phyloP scores from a whole-genome alignment of 805 yeast genomes.

The Zygosaccharomyces bisporus region DNA sequence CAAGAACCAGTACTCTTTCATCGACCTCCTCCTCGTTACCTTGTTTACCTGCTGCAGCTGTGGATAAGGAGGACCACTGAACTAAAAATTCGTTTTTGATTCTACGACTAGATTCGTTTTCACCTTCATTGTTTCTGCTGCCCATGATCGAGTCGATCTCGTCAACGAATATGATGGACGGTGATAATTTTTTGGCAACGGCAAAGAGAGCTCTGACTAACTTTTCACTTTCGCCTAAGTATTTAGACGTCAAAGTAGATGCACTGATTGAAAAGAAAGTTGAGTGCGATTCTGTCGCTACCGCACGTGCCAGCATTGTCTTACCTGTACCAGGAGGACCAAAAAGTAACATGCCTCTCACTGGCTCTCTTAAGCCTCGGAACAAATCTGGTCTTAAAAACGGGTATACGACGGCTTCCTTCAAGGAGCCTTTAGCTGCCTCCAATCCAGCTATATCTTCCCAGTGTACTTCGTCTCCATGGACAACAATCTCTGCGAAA shows the following conservation, averaged over 20 bases:
- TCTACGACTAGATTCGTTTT: slow-evolving; percentile 83
- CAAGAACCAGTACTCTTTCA: slow-evolving; percentile 79
- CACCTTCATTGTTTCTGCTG: slow-evolving; percentile 53
- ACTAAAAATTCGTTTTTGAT: slow-evolving; percentile 90
- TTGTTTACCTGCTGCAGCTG: slow-evolving; percentile 69
- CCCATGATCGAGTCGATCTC: slow-evolving; percentile 91
- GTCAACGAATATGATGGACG: slow-evolving; percentile 91
- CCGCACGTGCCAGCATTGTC: slow-evolving; percentile 95
- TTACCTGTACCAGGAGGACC: slow-evolving; percentile 99
- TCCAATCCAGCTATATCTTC: slow-evolving; percentile 92
- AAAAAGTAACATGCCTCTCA: slow-evolving; percentile 90
- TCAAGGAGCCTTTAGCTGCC: slow-evolving; percentile 80
- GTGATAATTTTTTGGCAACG: slow-evolving; percentile 80
- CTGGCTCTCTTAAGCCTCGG: slow-evolving; percentile 87
- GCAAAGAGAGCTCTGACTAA: slow-evolving; percentile 83
- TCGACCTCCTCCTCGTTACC: slow-evolving; percentile 30
- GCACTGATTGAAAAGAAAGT: slow-evolving; percentile 91
- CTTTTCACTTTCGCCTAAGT: slow-evolving; percentile 90
- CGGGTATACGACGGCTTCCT: slow-evolving; percentile 95
- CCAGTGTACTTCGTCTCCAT: slow-evolving; percentile 92
- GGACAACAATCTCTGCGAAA: slow-evolving; percentile 79
- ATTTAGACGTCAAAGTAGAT: slow-evolving; percentile 81
- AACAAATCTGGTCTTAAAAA: slow-evolving; percentile 90
- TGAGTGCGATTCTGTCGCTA: slow-evolving; percentile 90
- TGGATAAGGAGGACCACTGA: slow-evolving; percentile 90